Evolutionary conservation across 2,329 filamentous ascomycete genomes (phyloP).

Genomic region (Pezicula neosporulosa): DNA sequence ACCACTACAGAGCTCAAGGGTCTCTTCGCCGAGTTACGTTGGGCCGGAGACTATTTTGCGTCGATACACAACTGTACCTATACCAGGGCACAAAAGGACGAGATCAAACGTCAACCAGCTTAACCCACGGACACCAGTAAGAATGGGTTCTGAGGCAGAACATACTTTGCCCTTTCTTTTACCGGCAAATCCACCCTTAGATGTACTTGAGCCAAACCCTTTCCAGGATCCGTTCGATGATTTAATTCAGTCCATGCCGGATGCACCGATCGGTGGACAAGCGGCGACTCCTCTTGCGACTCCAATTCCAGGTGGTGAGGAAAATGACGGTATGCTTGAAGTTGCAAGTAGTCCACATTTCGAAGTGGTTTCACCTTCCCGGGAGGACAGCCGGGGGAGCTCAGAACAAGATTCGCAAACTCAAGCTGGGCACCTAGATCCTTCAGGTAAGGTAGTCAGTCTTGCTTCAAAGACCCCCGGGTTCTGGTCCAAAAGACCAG

Average conservation of each 20-base stretch:
- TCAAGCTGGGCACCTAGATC: background rate
- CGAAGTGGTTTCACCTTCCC: background rate
- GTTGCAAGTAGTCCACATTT: background rate
- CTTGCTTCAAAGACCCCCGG: background rate
- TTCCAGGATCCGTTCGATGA: constrained; percentile 14
- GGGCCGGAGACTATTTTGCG: too few relatives aligned
- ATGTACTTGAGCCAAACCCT: constrained; percentile 6
- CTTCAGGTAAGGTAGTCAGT: background rate
- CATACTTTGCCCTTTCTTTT: background rate
- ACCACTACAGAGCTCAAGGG: too few relatives aligned
- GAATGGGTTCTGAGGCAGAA: too few relatives aligned
- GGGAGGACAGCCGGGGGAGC: too few relatives aligned
- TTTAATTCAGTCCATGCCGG: constrained; percentile 14
- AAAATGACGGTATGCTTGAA: background rate
- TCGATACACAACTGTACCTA: too few relatives aligned
- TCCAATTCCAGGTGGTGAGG: background rate
- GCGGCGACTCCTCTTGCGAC: constrained; percentile 8
- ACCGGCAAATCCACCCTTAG: constrained; percentile 1
- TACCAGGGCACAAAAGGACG: too few relatives aligned
- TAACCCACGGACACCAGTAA: too few relatives aligned
- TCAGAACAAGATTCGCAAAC: too few relatives aligned
- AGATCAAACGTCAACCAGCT: too few relatives aligned
- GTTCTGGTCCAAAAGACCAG: background rate
- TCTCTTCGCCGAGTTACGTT: too few relatives aligned
- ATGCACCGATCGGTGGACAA: constrained; percentile 17